Base-by-base conservation (phyloP, 768 basidiomycete genomes). In the Hemileccinum impolitum region DNA sequence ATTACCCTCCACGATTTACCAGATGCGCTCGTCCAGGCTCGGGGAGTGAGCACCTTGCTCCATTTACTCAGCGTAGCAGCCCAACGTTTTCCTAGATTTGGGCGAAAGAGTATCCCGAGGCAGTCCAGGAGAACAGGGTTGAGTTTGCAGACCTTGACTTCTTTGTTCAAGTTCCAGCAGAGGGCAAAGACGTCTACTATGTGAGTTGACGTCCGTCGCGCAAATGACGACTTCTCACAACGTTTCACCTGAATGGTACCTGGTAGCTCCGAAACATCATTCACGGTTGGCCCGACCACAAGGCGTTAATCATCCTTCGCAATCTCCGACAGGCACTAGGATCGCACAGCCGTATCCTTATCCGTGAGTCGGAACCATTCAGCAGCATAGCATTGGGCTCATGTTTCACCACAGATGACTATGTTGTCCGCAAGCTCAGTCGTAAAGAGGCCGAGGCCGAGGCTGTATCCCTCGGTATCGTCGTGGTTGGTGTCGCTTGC, bases 1-100 rank as follows among this genome's bases (percentile, higher is more conserved):
- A 52, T 70, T 8, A 61, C 61, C 8, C 40, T 70, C 18, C 70
- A 70, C 13, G 72, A 72, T 43, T 43, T 66, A 13, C 62, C 59
- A 1, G 52, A 58, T 10, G 53, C 54, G 3, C 52, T 72, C 13
- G 45, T 37, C 8, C 63, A 59, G 41, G 46, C 65, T 0, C 56
- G 49, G 51, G 19, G 4, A 2, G 62, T 63, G 26, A 51, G 50
- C 30, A 26, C 1, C 35, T 31, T 19, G 23, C 1, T 23, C 23
- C 23, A 23, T 14, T 15, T 15, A 2, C 30, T 23, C 3, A 4
- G 2, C 2, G 5, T 14, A 32, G 21, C 13, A 9, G 13, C 19
- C 21, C 53, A 31, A 54, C n/a, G n/a, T 37, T 18, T 30, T 21
- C 19, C 2, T 19, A 67, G 64, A 47, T 58, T 23, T 69, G 61